Conservation (phyloP, 2,329 filamentous ascomycete species). For the Pseudopyricularia cyperi region DNA sequence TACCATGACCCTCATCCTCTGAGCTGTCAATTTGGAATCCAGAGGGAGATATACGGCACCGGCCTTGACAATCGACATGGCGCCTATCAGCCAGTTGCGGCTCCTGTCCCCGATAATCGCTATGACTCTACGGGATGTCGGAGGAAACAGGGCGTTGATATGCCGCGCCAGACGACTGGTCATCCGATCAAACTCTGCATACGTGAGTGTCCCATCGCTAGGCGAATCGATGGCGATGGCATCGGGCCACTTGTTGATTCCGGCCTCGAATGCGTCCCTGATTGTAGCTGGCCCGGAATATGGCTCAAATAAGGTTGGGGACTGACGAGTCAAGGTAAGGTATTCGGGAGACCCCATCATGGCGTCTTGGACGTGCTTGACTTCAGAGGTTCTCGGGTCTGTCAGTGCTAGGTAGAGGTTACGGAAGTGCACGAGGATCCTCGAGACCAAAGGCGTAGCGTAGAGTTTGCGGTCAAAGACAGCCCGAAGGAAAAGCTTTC, state of each 20-base stretch:
- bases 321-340: too few relatives aligned
- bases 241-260: background rate
- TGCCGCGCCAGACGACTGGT: background rate
- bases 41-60: background rate
- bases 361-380: too few relatives aligned
- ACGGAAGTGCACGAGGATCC: too few relatives aligned
- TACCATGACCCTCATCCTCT: too few relatives aligned
- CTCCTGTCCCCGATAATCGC: background rate
- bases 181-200: background rate
- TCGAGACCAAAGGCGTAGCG: too few relatives aligned
- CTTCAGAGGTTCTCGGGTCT: too few relatives aligned
- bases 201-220: background rate
- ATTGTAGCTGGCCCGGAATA: background rate
- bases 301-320: background rate
- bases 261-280: background rate
- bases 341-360: too few relatives aligned
- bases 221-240: background rate
- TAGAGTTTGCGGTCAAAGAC: too few relatives aligned
- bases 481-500: too few relatives aligned
- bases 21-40: background rate
- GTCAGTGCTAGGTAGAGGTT: too few relatives aligned
- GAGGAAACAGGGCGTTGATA: too few relatives aligned
- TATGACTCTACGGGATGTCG: background rate
- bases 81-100: background rate
- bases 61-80: background rate